Base-by-base conservation (phyloP, 371 early-diverging fungal genomes). In the Zychaea mexicana region DNA sequence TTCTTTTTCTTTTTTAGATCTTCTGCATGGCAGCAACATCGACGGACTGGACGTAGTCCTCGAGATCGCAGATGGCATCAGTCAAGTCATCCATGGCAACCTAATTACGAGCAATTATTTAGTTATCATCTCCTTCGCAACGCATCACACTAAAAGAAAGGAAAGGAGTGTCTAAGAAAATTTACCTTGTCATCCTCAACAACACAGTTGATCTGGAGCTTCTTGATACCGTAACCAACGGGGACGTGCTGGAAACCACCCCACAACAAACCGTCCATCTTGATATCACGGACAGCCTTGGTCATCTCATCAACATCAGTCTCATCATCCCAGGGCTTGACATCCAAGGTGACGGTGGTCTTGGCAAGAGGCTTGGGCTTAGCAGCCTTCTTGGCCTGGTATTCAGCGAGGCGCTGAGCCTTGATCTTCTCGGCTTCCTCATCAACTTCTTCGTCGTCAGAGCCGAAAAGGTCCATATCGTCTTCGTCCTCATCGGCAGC, bases 271-370 rank as follows among this genome's bases (percentile, higher is more conserved):
- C 97, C 97, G 63, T 94, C 94, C 92, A 94, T 89, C 19, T 65
- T 64, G 65, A 97, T 92, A 56, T 67, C 75, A 66, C 86, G 84
- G 81, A 97, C 94, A 66, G 70, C 67, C 12, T 70, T 71, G 73
- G 93, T 92, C 71, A 97, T 76, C 49, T 77, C 94, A 32, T 79
- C 85, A 83, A 95, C 86, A 70, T 91, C 87, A 61, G 97, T 97
- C 70, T 96, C 96, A 80, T 95, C 95, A 83, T 96, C 97, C 97
- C 97, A 97, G 70, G 97, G 96, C 93, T 97, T 97, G 74, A 96
- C 90, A 65, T 97, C 97, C 52, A 95, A 86, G 70, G 90, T 87
- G 74, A 96, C 82, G 76, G 90, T 89, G 72, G 96, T 94, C 92
- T 97, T 97, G 79, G 96, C 96, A 70, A 85, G 85, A 60, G 89